Base-by-base conservation (phyloP, 805 yeast genomes). In the Yarrowia phangngaensis region DNA sequence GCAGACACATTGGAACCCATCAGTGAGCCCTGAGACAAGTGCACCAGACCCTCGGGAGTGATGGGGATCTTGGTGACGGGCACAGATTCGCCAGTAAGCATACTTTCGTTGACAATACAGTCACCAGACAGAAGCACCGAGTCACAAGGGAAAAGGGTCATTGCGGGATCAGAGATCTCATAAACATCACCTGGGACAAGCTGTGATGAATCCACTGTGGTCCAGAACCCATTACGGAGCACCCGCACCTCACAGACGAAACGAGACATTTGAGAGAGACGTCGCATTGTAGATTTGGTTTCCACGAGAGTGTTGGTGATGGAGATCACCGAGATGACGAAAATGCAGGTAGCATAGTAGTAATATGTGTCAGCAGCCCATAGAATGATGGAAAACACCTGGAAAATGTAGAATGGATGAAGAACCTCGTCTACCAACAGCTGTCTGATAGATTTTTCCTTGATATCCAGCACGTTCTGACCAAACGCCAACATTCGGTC, bases 11-110 rank as follows among this genome's bases (percentile, higher is more conserved):
- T 76, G 2, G 80, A 67, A 41, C 69, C 70, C 17, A 53, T 80
- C 78, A 26, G 50, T 15, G 20, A 32, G 43, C 43, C 53, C 41
- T 50, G 41, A 50, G 61, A 35, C 29, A 36, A 47, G 8, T 29
- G 29, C n/a, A 66, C 66, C 29, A 87, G 74, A 0, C 80, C 71
- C 7, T 80, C 88, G 12, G 74, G 72, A 1, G 73, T 67, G 1
- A 92, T 86, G 2, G 84, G 74, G 8, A 71, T 54, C 63, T 92
- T 92, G 0, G 96, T 78, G 2, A 92, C 95, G 0, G 99, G 98
- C 1, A 92, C 97, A 46, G 96, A 87, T 64, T 92, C 99, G 29
- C 99, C 99, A 0, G 99, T 92, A 15, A 92, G 72, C 95, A 92
- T 92, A 5, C 97, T 84, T 62, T 92, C 99, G 64, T 92, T 92